Evolutionary conservation across 164 flowering plant species (phyloP), one percentile per base, ranked within the genome.

Genomic region (Brasenia schreberi): DNA sequence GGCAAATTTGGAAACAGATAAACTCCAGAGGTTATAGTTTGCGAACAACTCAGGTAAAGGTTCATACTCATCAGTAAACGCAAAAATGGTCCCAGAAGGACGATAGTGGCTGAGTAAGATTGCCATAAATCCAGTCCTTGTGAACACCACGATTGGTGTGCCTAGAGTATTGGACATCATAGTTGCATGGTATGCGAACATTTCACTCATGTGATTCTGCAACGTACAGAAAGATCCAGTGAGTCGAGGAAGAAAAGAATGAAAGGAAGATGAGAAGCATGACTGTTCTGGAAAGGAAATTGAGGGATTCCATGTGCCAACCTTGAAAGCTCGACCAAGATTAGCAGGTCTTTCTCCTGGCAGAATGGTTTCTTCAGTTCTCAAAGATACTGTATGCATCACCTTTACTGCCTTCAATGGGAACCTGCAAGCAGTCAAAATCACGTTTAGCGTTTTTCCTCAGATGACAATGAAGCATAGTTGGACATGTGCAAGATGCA

Each of bases 141-240:
- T 94, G 86, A 94, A 94, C 76, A 91, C 97, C 59, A 91, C 93
- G 75, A 83, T 82, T 11, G 99, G 87, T 59, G 93, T 91, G 65
- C 96, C 92, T 58, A 94, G 96, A 42, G 95, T 94, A 78, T 94
- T 89, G 5, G 99, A 85, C 96, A 94, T 94, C 89, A 84, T 87
- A 62, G 97, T 92, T 70, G 99, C 96, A 81, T 94, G 97, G 76
- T 80, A 94, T 14, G 99, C 97, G 80, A 94, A 94, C 96, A 94
- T 89, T 77, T 94, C 98, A 52, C 98, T 91, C 87, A 79, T 94
- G 66, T 93, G 96, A 74, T 91, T 94, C 98, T 94, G 74, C 82
- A 81, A 44, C 70, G 64, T 14, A 67, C 33, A 19, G 12, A 14
- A 66, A 61, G 18, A 61, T 18, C 63, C 9, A 61, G 63, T 61